Conservation (phyloP, 2,329 filamentous ascomycete genomes). For the Xylaria sp. region DNA sequence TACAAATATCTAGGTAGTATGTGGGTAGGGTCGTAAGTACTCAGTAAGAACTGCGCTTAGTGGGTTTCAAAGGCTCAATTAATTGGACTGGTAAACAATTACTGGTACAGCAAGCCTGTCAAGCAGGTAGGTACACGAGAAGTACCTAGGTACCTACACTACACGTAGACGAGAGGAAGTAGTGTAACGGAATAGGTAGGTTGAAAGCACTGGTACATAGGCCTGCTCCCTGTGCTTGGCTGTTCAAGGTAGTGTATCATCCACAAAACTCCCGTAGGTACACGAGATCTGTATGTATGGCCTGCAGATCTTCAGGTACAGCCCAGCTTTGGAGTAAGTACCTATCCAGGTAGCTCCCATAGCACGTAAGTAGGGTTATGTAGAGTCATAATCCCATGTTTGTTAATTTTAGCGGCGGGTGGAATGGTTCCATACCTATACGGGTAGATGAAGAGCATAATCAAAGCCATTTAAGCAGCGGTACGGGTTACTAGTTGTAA, state of each 20-base stretch:
- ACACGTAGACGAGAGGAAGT: not conserved
- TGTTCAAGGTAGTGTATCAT: slow-evolving; percentile 4
- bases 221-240: slow-evolving; percentile 10
- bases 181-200: not conserved
- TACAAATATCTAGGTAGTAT: too few relatives aligned
- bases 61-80: slow-evolving; percentile 4
- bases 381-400: not conserved
- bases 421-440: slow-evolving; percentile 24
- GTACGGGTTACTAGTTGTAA: not conserved
- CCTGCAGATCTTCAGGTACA: slow-evolving; percentile 27
- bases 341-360: not conserved
- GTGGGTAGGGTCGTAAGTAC: not conserved
- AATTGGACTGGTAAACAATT: slow-evolving; percentile 22
- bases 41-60: slow-evolving; percentile 8
- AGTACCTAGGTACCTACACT: not conserved
- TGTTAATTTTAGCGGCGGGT: slow-evolving; percentile 29
- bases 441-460: slow-evolving; percentile 18
- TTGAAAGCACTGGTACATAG: not conserved
- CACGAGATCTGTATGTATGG: slow-evolving; percentile 8
- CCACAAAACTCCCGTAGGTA: slow-evolving; percentile 14
- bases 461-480: slow-evolving; percentile 3
- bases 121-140: too few relatives aligned
- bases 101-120: slow-evolving; percentile 7
- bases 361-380: not conserved
- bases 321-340: slow-evolving; percentile 13